Conservation (phyloP, 2,329 filamentous ascomycete genomes). For the Cadophora sp. region DNA sequence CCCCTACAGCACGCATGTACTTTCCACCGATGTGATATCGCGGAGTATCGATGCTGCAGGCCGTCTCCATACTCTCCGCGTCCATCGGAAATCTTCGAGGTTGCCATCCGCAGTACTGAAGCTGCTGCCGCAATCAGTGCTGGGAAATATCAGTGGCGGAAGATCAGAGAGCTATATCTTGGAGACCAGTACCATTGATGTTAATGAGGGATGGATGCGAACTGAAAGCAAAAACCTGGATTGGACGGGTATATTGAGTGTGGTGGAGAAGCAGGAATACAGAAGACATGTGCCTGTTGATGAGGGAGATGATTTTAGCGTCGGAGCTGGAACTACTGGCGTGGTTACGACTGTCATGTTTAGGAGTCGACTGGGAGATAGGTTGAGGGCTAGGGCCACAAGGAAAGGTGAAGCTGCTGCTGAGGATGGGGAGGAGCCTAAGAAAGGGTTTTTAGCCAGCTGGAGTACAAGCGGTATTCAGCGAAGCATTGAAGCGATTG, state of each 20-base stretch:
- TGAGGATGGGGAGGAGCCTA: conserved; percentile 52
- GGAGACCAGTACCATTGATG: conserved; percentile 80
- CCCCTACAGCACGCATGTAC: conserved; percentile 81
- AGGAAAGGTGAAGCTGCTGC: conserved; percentile 47
- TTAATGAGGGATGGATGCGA: conserved; percentile 82
- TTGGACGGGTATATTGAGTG: conserved; percentile 80
- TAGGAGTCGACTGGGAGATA: conserved; percentile 74
- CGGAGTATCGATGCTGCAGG: conserved; percentile 77
- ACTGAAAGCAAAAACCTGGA: conserved; percentile 83
- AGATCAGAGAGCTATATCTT: conserved; percentile 76
- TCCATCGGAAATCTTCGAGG: conserved; percentile 83
- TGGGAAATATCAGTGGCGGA: conserved; percentile 62
- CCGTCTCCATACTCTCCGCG: conserved; percentile 76
- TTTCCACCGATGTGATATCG: conserved; percentile 83
- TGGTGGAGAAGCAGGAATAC: conserved; percentile 79
- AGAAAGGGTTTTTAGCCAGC: conserved; percentile 57
- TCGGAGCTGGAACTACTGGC: conserved; percentile 56
- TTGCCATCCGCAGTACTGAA: conserved; percentile 78
- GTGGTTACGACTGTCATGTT: conserved; percentile 79
- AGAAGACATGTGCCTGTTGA: conserved; percentile 43
- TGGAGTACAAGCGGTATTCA: conserved; percentile 78
- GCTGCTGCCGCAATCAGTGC: conserved; percentile 71
- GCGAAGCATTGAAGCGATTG: conserved; percentile 79
- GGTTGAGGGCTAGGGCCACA: conserved; percentile 48
- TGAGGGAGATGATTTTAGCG: conserved; percentile 38